Conservation (phyloP, 495 filamentous ascomycete genomes). For the Pyronema domesticum region DNA sequence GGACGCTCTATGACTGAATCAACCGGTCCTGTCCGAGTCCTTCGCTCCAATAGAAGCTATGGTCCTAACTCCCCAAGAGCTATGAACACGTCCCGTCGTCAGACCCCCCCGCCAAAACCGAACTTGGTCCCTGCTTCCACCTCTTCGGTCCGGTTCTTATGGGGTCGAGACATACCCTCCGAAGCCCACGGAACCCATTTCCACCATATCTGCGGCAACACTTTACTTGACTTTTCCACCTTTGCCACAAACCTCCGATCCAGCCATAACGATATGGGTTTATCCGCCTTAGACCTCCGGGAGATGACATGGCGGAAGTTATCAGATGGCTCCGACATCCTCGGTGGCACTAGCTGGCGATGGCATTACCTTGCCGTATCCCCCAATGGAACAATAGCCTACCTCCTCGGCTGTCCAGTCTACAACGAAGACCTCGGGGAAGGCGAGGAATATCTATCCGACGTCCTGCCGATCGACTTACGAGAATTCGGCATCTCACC, state of each 20-base stretch:
- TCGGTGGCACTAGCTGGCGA: constrained; percentile 57
- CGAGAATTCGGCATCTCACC: constrained; percentile 26
- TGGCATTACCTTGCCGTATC: constrained; percentile 98
- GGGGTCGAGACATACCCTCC: constrained; percentile 70
- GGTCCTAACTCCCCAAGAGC: constrained; percentile 31
- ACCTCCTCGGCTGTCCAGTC: constrained; percentile 80
- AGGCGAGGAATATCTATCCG: constrained; percentile 74
- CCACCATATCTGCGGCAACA: constrained; percentile 83
- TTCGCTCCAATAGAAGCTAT: constrained; percentile 21
- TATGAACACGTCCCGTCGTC: constrained; percentile 27
- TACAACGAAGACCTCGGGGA: constrained; percentile 38
- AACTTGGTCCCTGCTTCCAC: constrained; percentile 44
- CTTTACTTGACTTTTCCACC: constrained; percentile 81
- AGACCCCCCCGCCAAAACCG: constrained; percentile 32
- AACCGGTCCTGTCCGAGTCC: constrained; percentile 21
- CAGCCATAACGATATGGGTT: constrained; percentile 53
- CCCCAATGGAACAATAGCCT: constrained; percentile 81
- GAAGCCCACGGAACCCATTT: constrained; percentile 83
- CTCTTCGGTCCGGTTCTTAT: constrained; percentile 72
- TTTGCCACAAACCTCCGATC: constrained; percentile 67
- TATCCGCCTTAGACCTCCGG: constrained; percentile 72
- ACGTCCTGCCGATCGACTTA: constrained; percentile 81
- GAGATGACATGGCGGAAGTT: constrained; percentile 82
- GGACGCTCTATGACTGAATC: constrained; percentile 11
- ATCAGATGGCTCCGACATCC: constrained; percentile 83